Conservation (phyloP, 192 early-diverging fungal genomes). For the Backusella parvicylindrica region DNA sequence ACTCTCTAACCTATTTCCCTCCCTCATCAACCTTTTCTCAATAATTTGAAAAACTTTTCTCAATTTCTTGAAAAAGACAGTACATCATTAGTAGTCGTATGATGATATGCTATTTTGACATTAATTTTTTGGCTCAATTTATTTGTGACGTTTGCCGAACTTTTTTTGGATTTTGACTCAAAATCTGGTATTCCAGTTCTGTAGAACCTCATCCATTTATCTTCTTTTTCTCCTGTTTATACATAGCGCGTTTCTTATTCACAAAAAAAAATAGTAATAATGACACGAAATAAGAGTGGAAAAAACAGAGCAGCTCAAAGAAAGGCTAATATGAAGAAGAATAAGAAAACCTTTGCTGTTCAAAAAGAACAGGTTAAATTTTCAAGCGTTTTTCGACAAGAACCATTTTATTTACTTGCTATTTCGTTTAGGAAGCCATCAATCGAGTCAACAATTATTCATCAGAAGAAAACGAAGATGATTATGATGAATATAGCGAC, state of each 20-base stretch:
- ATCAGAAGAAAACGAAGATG: not conserved
- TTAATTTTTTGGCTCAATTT: no score
- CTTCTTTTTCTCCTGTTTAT: not conserved
- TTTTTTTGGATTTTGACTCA: not conserved
- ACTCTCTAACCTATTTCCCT: no score
- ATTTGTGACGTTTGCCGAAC: no score
- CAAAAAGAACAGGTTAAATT: not conserved
- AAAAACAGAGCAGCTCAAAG: not conserved
- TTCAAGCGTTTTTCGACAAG: not conserved
- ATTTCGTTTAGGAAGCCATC: not conserved
- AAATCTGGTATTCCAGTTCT: not conserved
- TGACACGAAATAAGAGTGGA: not conserved
- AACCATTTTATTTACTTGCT: not conserved
- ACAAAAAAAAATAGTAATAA: not conserved
- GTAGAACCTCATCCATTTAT: not conserved
- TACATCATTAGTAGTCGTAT: no score
- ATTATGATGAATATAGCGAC: not conserved
- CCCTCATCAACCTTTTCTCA: no score
- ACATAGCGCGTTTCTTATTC: not conserved
- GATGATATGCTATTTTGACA: not conserved
- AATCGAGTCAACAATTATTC: not conserved
- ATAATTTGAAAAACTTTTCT: no score
- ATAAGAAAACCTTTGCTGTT: not conserved
- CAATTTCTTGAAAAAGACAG: no score
- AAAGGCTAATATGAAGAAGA: not conserved